Conservation (phyloP, 805 yeast species). For the Lipomyces kockii region DNA sequence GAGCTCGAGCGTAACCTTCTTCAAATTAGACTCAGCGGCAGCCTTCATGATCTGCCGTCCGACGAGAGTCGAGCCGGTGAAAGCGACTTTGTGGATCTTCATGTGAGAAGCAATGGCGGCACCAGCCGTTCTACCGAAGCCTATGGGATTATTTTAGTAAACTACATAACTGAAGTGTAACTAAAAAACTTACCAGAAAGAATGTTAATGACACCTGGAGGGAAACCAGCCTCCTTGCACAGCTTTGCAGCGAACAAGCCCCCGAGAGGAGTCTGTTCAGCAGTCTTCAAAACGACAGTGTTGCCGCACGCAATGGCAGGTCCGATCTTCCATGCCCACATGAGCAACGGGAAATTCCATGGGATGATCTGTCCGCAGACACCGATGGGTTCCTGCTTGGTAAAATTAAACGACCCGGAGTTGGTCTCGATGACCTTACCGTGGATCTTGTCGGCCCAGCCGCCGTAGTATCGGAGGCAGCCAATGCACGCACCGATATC, state of each 20-base stretch:
- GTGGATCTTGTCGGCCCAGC: slow-evolving; percentile 85
- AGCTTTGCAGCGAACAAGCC: slow-evolving; percentile 75
- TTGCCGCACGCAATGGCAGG: slow-evolving; percentile 93
- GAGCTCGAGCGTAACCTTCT: slow-evolving; percentile 90
- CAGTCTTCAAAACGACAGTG: slow-evolving; percentile 84
- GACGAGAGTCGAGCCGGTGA: slow-evolving; percentile 92
- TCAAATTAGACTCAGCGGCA: slow-evolving; percentile 80
- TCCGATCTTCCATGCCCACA: slow-evolving; percentile 94
- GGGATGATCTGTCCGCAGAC: slow-evolving; percentile 96
- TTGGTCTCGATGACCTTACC: slow-evolving; percentile 82
- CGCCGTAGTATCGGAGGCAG: slow-evolving; percentile 83
- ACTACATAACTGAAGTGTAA: neutral
- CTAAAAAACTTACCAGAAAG: slow-evolving; percentile 56
- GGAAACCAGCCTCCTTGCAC: slow-evolving; percentile 81
- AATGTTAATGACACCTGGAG: slow-evolving; percentile 88
- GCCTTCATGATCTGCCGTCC: slow-evolving; percentile 82
- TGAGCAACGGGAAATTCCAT: slow-evolving; percentile 94
- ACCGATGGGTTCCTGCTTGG: slow-evolving; percentile 88
- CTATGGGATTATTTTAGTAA: neutral
- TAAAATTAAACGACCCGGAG: slow-evolving; percentile 70
- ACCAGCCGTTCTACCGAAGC: slow-evolving; percentile 86
- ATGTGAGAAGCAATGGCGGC: slow-evolving; percentile 77
- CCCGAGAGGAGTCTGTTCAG: slow-evolving; percentile 90
- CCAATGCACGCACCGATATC: slow-evolving; percentile 73
- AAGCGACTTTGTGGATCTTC: slow-evolving; percentile 85